A percentile compares a stretch with the other conserved stretches of the same genome.
phyloP scores from a whole-genome alignment of 495 filamentous ascomycete species.

The Talaromyces stipitatus region DNA sequence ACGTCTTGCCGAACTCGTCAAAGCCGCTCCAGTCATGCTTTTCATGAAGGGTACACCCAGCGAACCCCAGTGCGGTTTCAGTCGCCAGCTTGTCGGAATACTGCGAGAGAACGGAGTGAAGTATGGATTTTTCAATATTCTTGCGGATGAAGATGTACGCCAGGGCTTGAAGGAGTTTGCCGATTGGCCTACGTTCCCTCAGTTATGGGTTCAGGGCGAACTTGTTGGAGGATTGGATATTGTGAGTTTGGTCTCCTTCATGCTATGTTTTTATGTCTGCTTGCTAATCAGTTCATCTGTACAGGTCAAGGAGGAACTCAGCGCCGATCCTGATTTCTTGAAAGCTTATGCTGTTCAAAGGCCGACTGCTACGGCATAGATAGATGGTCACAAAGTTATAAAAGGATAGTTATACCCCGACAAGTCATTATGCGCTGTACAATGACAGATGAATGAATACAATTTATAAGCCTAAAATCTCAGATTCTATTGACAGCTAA shows the following conservation, averaged over 20 bases:
- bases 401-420: neutral
- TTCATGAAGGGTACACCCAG: slow-evolving; percentile 83
- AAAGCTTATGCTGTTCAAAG: slow-evolving; percentile 51
- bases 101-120: slow-evolving; percentile 81
- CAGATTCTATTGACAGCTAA: neutral
- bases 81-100: slow-evolving; percentile 75
- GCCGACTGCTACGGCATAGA: slow-evolving; percentile 14
- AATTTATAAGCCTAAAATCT: neutral
- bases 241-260: slow-evolving; percentile 48
- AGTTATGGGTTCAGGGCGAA: slow-evolving; percentile 76
- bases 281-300: slow-evolving; percentile 10
- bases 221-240: slow-evolving; percentile 93
- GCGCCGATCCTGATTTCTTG: slow-evolving; percentile 70
- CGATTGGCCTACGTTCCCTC: slow-evolving; percentile 95
- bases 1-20: slow-evolving; percentile 72
- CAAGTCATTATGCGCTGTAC: neutral
- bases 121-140: slow-evolving; percentile 98
- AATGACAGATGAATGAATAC: slow-evolving; percentile 1
- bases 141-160: slow-evolving; percentile 94
- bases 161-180: slow-evolving; percentile 93
- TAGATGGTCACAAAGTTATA: neutral
- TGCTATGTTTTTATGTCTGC: neutral
- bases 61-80: slow-evolving; percentile 91
- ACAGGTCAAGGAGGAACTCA: slow-evolving; percentile 68
- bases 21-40: slow-evolving; percentile 93